These are phyloP conservation scores for Colletotrichum noveboracense DNA, from an alignment of 2,329 filamentous ascomycete species.

Conservation along the genomic window DNA sequence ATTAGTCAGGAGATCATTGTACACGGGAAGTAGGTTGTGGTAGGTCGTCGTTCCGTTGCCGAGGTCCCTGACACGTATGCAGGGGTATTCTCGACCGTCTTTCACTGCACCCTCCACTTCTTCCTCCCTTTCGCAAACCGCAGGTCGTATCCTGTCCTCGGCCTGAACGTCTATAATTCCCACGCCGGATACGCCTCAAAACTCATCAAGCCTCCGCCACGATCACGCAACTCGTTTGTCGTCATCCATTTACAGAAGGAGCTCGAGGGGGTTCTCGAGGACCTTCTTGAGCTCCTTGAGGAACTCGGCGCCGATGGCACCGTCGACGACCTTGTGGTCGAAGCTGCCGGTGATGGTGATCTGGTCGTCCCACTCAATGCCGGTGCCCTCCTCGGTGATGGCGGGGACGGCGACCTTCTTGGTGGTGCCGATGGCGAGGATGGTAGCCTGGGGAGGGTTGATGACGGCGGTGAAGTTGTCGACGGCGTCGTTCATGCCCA, in stretches of 20 bases:
- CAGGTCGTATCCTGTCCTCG: constrained; percentile 12
- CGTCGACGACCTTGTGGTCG: constrained; percentile 98
- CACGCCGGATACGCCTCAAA: constrained; percentile 13
- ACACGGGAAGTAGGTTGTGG: constrained; percentile 40
- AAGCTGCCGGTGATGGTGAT: constrained; percentile 95
- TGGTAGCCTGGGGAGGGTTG: constrained; percentile 96
- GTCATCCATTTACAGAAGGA: constrained; percentile 73
- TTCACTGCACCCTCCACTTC: constrained; percentile 14
- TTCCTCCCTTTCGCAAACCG: constrained; percentile 11
- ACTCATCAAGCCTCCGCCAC: constrained; percentile 14
- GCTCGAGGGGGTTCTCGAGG: constrained; percentile 94
- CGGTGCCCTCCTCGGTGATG: constrained; percentile 74
- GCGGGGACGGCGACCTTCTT: constrained; percentile 89
- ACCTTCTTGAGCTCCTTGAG: constrained; percentile 97
- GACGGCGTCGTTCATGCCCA: constrained; percentile 98
- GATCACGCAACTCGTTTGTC: not conserved
- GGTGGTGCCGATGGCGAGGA: constrained; percentile 92
- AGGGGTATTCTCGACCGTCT: constrained; percentile 11
- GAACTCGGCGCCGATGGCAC: constrained; percentile 95
- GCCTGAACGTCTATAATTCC: constrained; percentile 15
- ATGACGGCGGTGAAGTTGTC: constrained; percentile 98
- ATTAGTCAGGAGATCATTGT: constrained; percentile 49
- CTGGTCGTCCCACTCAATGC: constrained; percentile 93
- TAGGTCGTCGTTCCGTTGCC: constrained; percentile 23
- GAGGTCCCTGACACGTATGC: not conserved